These are phyloP conservation scores for Didymella segeticola DNA, from an alignment of 2,329 filamentous ascomycete species.

Conservation along the genomic window DNA sequence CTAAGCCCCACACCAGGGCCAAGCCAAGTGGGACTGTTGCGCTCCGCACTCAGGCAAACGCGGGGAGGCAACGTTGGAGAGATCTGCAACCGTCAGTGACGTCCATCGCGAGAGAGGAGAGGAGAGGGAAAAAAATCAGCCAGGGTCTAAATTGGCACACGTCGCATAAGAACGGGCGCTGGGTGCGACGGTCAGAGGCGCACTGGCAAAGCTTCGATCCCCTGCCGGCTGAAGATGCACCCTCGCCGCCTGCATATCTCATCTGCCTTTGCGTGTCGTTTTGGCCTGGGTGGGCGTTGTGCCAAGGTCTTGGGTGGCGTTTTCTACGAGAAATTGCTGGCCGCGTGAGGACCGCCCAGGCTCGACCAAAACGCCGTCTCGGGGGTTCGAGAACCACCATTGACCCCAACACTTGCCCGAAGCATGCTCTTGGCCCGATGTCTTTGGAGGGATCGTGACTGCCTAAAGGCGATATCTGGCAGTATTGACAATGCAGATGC, in stretches of 20 bases:
- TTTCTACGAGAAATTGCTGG: conserved; percentile 35
- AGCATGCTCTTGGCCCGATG: conserved; percentile 44
- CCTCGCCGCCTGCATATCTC: conserved; percentile 26
- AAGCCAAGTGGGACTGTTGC: conserved; percentile 14
- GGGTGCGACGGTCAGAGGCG: conserved; percentile 12
- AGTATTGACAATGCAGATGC: conserved; percentile 9
- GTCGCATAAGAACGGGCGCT: conserved; percentile 8
- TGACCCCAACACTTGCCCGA: conserved; percentile 35
- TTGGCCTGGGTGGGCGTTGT: conserved; percentile 19
- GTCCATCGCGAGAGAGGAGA: too few species aligned
- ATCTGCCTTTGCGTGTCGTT: conserved; percentile 26
- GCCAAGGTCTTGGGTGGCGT: conserved; percentile 50
- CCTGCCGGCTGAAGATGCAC: conserved; percentile 22
- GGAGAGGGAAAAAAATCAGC: not conserved
- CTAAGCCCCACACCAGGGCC: conserved; percentile 10
- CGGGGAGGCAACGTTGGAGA: conserved; percentile 12
- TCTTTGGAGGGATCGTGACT: conserved; percentile 17
- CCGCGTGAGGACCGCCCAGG: conserved; percentile 33
- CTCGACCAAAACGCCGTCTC: conserved; percentile 31
- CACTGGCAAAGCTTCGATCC: conserved; percentile 37
- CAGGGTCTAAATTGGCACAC: conserved; percentile 6
- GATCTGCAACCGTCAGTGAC: conserved; percentile 12
- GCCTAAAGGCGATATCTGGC: conserved; percentile 19
- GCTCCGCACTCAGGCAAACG: conserved; percentile 11
- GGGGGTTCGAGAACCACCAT: conserved; percentile 41